Percentiles rank a stretch among this genome's conserved stretches.
phyloP scores from a whole-genome alignment of 2,329 filamentous ascomycete species.

The Xylariales sp. region DNA sequence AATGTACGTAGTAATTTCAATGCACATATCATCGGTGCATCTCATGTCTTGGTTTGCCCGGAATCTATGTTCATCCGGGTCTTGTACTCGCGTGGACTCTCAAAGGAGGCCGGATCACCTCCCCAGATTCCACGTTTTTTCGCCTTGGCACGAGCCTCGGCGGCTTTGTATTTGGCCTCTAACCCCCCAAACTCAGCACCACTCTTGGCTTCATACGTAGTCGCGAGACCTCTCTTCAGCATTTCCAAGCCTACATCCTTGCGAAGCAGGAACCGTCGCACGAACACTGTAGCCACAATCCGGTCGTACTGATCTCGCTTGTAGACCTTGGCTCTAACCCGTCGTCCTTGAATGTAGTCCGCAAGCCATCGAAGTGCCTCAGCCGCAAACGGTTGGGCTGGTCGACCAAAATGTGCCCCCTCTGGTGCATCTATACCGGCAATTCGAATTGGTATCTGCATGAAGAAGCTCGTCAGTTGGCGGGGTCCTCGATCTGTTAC shows the following conservation, averaged over 20 bases:
- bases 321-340: slow-evolving; percentile 79
- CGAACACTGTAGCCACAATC: slow-evolving; percentile 79
- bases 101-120: slow-evolving; percentile 56
- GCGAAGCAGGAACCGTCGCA: slow-evolving; percentile 63
- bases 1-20: too few species aligned
- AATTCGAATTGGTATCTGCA: slow-evolving; percentile 78
- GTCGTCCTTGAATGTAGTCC: slow-evolving; percentile 63
- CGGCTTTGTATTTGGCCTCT: slow-evolving; percentile 59
- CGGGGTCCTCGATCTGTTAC: background rate
- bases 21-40: too few species aligned
- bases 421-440: slow-evolving; percentile 94
- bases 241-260: slow-evolving; percentile 86
- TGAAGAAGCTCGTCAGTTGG: too few species aligned
- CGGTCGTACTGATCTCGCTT: slow-evolving; percentile 88
- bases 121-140: slow-evolving; percentile 73
- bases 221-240: slow-evolving; percentile 79
- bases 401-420: slow-evolving; percentile 83
- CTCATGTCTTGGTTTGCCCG: slow-evolving; percentile 12
- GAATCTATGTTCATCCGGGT: slow-evolving; percentile 36
- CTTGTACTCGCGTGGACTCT: slow-evolving; percentile 90
- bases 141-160: slow-evolving; percentile 62
- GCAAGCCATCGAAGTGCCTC: slow-evolving; percentile 84
- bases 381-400: slow-evolving; percentile 76
- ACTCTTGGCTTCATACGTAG: slow-evolving; percentile 87
- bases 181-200: slow-evolving; percentile 83